Conservation (phyloP, 1,284 basidiomycete species). For the Neonothopanus nambi region DNA sequence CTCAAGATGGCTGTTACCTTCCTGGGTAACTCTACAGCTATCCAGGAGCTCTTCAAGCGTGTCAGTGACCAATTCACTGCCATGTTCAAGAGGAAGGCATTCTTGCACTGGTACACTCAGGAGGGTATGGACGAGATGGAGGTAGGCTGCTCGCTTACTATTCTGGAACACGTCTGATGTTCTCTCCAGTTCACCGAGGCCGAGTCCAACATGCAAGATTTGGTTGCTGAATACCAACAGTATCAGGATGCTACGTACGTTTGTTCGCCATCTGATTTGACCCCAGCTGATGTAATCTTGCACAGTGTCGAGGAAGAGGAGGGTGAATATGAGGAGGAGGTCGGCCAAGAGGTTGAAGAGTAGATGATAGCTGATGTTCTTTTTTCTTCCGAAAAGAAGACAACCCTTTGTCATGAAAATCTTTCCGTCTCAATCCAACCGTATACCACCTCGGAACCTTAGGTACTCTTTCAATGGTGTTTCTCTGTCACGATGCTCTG, state of each 20-base stretch:
- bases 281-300: slow-evolving; percentile 12
- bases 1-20: slow-evolving; percentile 97
- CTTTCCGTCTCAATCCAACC: background rate
- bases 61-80: slow-evolving; percentile 96
- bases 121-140: slow-evolving; percentile 99
- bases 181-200: slow-evolving; percentile 82
- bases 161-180: slow-evolving; percentile 13
- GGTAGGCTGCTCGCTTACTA: slow-evolving; percentile 37
- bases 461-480: slow-evolving; percentile 8
- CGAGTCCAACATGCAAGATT: slow-evolving; percentile 95
- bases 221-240: slow-evolving; percentile 93
- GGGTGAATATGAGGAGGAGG: slow-evolving; percentile 80
- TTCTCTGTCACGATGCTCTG: background rate
- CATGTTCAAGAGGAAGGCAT: slow-evolving; percentile 99
- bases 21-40: slow-evolving; percentile 96
- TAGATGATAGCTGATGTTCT: slow-evolving; percentile 24
- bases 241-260: slow-evolving; percentile 93
- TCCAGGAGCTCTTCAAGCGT: slow-evolving; percentile 98
- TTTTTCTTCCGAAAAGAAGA: slow-evolving; percentile 4
- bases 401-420: background rate
- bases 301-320: slow-evolving; percentile 70
- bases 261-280: background rate
- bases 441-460: slow-evolving; percentile 7
- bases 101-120: slow-evolving; percentile 99
- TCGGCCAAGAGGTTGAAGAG: slow-evolving; percentile 57